Percentiles rank a stretch among this genome's conserved stretches.
Evolutionary conservation across 305 asterid genomes (phyloP).

Genomic region (Fraxinus sp.): DNA sequence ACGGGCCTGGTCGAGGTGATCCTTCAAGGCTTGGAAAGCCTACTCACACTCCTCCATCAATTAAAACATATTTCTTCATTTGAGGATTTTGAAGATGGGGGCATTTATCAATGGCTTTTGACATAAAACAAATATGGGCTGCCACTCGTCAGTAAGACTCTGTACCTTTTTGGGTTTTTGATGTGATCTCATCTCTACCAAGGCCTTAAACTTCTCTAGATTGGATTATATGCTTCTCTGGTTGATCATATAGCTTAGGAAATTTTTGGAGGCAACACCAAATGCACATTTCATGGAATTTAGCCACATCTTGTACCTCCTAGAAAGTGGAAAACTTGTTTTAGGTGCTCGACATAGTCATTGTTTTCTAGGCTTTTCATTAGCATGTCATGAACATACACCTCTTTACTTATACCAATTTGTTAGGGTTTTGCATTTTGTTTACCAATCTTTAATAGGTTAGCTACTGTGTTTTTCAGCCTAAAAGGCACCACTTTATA

Average conservation of each 20-base stretch:
- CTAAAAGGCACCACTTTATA: background rate
- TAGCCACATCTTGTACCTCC: background rate
- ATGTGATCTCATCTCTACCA: background rate
- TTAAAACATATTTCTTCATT: background rate
- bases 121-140: background rate
- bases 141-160: background rate
- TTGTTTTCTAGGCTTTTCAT: background rate
- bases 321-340: background rate
- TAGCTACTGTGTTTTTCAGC: background rate
- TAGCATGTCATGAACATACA: too few species aligned
- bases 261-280: background rate
- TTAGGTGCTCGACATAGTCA: background rate
- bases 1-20: background rate
- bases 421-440: background rate
- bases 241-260: background rate
- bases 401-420: background rate
- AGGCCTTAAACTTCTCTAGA: background rate
- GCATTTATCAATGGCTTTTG: background rate
- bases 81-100: background rate
- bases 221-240: background rate
- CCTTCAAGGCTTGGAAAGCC: background rate
- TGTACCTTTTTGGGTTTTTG: background rate
- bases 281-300: background rate
- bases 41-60: background rate
- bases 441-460: background rate